Base-by-base conservation (phyloP, 2,329 filamentous ascomycete genomes). In the Didymosphaeria variabile region DNA sequence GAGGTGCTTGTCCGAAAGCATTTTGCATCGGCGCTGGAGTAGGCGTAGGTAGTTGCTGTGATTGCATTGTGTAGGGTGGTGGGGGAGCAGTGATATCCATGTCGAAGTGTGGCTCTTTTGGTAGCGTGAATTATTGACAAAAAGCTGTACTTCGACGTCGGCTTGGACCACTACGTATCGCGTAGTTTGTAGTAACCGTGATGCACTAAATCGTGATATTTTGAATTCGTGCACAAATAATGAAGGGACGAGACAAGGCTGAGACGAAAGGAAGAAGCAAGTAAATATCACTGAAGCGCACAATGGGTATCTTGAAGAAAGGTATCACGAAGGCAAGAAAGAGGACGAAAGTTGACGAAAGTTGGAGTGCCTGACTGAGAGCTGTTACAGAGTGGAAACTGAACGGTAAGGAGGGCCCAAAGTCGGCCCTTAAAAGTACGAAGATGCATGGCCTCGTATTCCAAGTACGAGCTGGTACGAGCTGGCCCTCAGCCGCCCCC, bases 401-500 rank as follows among this genome's bases (percentile, higher is more conserved):
- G 26, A 38, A 56, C 36, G 26, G 2, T 19, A 51, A 44, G 31
- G 17, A 54, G 51, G 51, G 51, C 8, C 26, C 5, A 51, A 44
- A 44, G 17, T 44, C 36, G 51, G 51, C 8, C 26, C 5, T 26
- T 19, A 31, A 53, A 23, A 23, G 31, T 32, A 31, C 45, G 40
- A 19, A 21, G 19, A 50, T 42, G 45, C 44, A 50, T 26, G 15
- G 40, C n/a, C 55, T 58, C 61, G 65, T 68, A 64, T 66, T 56
- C 63, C 47, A n/a, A n/a, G n/a, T n/a, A n/a, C n/a, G n/a, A n/a
- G n/a, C n/a, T 46, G 29, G 47, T 29, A 17, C 38, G 58, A 60
- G 61, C 64, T 63, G 63, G 44, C 38, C 64, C 65, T 67, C 68
- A 66, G 71, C 67, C 68, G 64, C 67, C 66, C 51, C 29, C n/a